Evolutionary conservation across 129 eudicot species (phyloP).

Genomic region (Erigeron canadensis): DNA sequence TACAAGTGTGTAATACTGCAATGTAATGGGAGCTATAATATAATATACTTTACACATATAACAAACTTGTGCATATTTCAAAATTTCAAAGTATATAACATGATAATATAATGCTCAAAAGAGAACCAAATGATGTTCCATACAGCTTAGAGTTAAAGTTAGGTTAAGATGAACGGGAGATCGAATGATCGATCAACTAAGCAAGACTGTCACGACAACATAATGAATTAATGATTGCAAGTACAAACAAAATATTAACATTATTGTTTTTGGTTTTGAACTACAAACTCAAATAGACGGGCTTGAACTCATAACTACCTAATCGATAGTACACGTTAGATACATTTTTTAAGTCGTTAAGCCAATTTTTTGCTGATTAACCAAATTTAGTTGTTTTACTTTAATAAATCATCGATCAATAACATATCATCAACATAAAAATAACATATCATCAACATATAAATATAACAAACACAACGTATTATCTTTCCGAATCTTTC

Average conservation of each 20-base stretch:
- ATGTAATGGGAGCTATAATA: no score
- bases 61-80: neutral
- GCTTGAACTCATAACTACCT: neutral
- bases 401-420: no score
- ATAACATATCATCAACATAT: neutral
- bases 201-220: neutral
- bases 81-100: neutral
- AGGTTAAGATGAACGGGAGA: neutral
- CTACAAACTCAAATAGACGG: neutral
- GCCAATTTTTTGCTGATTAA: no score
- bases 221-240: neutral
- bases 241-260: neutral
- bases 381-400: no score
- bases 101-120: neutral
- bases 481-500: neutral
- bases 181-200: neutral
- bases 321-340: no score
- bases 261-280: no score
- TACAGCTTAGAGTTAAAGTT: neutral
- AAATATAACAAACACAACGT: neutral
- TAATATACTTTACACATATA: no score
- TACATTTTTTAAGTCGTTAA: no score
- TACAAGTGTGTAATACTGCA: no score
- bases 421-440: neutral
- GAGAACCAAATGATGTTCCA: neutral